These are phyloP conservation scores for Solanum chilense DNA, from an alignment of 257 asterid genomes.

Conservation along the genomic window DNA sequence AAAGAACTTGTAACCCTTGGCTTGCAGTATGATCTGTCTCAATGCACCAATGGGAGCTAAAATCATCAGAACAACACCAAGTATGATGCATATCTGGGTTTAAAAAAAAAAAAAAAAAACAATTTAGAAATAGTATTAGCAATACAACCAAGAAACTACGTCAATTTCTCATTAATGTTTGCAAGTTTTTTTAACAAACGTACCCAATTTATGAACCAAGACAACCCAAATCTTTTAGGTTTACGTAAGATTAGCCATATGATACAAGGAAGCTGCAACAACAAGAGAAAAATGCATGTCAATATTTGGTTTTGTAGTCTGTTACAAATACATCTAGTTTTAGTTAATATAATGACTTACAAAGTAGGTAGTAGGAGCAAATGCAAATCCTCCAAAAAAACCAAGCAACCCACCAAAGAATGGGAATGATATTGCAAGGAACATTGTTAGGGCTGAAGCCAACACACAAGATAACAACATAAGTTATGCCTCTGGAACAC, in stretches of 20 bases:
- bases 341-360: conserved; percentile 6
- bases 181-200: not conserved
- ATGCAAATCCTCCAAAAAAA: conserved; percentile 51
- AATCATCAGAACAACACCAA: conserved; percentile 31
- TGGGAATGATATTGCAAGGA: conserved; percentile 31
- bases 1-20: conserved; percentile 30
- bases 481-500: not conserved
- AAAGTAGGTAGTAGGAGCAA: conserved; percentile 37
- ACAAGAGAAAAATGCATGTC: not conserved
- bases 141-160: not conserved
- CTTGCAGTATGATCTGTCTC: conserved; percentile 25
- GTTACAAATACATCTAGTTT: not conserved
- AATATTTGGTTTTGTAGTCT: not conserved
- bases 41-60: conserved; percentile 51
- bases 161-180: not conserved
- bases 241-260: conserved; percentile 44
- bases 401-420: conserved; percentile 40
- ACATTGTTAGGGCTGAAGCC: conserved; percentile 25
- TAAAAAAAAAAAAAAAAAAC: not conserved
- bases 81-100: conserved; percentile 34
- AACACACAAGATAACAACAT: not conserved
- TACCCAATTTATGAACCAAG: conserved; percentile 47
- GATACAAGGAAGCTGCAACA: conserved; percentile 45
- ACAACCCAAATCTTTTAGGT: conserved; percentile 28
- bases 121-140: too few relatives aligned